Conservation (phyloP, 2,329 filamentous ascomycete genomes). For the Penicillium brevicompactum region DNA sequence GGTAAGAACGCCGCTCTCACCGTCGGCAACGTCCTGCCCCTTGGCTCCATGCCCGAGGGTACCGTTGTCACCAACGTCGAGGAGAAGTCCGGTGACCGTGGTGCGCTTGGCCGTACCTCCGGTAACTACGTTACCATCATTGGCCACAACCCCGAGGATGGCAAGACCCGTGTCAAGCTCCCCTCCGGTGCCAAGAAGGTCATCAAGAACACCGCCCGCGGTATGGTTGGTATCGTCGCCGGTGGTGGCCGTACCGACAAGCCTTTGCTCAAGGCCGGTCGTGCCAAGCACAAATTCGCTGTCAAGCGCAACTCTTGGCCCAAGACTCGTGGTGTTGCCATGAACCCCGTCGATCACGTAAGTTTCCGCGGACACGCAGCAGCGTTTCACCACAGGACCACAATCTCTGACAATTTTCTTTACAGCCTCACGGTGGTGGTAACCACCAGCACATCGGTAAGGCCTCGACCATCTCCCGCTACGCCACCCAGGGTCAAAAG, state of each 20-base stretch:
- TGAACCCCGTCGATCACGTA: conserved; percentile 99
- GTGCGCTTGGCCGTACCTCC: conserved; percentile 92
- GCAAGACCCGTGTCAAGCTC: conserved; percentile 99
- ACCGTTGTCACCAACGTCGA: conserved; percentile 99
- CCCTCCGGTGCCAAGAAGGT: conserved; percentile 99
- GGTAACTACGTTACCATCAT: conserved; percentile 99
- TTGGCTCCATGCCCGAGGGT: conserved; percentile 95
- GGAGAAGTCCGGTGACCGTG: conserved; percentile 97
- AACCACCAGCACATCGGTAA: conserved; percentile 99
- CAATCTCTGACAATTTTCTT: conserved; percentile 24
- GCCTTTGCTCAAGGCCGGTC: conserved; percentile 98
- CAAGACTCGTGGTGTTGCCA: conserved; percentile 99
- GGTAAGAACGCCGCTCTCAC: conserved; percentile 98
- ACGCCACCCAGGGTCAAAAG: conserved; percentile 98
- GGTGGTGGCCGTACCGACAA: conserved; percentile 99
- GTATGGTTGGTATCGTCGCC: conserved; percentile 99
- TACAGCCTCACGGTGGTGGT: conserved; percentile 88
- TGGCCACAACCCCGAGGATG: conserved; percentile 97
- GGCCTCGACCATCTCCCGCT: conserved; percentile 98
- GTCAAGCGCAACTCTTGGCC: conserved; percentile 99
- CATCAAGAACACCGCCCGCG: conserved; percentile 84
- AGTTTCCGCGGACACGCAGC: conserved; percentile 28
- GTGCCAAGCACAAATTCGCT: conserved; percentile 99
- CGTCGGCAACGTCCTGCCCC: conserved; percentile 95
- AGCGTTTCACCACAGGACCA: not conserved